Percentiles rank a stretch among this genome's conserved stretches.
These are phyloP conservation scores for Cokeromyces recurvatus DNA, from an alignment of 371 early-diverging fungal species.

Conservation along the genomic window DNA sequence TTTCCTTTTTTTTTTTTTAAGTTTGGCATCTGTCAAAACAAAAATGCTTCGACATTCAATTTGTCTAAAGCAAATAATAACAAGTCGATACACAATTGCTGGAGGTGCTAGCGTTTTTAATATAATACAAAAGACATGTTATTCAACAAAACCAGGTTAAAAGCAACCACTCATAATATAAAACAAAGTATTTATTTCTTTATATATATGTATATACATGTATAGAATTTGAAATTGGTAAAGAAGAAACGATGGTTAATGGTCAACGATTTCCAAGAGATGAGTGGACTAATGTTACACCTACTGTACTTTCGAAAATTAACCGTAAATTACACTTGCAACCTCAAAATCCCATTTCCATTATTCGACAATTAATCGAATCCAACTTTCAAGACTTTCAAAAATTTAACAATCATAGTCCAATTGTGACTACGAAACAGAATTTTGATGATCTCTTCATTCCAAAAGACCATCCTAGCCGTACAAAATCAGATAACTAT, in stretches of 20 bases:
- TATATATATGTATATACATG: background rate
- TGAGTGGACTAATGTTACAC: constrained; percentile 75
- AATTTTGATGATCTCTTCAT: constrained; percentile 95
- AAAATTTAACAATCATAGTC: constrained; percentile 61
- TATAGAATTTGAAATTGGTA: constrained; percentile 16
- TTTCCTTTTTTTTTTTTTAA: background rate
- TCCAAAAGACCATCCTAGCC: constrained; percentile 78
- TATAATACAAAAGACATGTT: background rate
- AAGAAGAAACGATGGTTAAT: constrained; percentile 37
- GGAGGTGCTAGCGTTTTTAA: constrained; percentile 1
- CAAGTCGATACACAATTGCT: background rate
- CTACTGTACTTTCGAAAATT: constrained; percentile 73
- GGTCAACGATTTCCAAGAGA: constrained; percentile 59
- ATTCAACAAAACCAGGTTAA: constrained; percentile 6
- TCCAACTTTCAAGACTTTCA: constrained; percentile 64
- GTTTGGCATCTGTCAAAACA: background rate
- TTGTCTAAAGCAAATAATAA: background rate
- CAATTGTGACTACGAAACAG: constrained; percentile 76
- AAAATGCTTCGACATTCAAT: background rate
- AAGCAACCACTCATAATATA: too few species aligned
- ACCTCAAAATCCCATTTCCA: constrained; percentile 85
- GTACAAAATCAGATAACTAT: constrained; percentile 85
- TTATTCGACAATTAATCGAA: constrained; percentile 79
- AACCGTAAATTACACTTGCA: constrained; percentile 73
- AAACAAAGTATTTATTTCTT: too few species aligned